phyloP scores from a whole-genome alignment of 108 stramenopile genomes.

The Mayamaea pseudoterrestris region DNA sequence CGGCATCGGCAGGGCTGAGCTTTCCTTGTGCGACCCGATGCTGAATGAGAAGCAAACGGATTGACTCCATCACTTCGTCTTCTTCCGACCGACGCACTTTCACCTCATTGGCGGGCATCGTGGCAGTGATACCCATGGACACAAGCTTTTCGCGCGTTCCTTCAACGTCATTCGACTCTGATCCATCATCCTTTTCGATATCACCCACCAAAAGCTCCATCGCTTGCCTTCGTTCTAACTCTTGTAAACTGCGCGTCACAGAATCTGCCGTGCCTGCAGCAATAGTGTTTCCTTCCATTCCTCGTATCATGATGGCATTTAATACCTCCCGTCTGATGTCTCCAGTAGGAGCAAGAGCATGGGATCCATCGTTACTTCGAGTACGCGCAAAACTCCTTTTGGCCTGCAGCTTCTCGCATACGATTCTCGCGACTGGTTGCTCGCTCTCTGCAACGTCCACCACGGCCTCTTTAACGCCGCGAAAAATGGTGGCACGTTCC shows the following conservation, averaged over 20 bases:
- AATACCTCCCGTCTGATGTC: constrained; percentile 76
- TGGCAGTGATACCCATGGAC: constrained; percentile 14
- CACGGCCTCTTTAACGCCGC: no score
- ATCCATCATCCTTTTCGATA: constrained; percentile 1
- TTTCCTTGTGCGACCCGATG: constrained; percentile 62
- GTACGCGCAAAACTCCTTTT: background rate
- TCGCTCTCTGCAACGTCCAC: no score
- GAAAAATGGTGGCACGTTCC: no score
- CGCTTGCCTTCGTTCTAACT: constrained; percentile 65
- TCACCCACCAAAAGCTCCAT: constrained; percentile 38
- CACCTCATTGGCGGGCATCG: background rate
- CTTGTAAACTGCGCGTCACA: constrained; percentile 56
- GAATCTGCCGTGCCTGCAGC: constrained; percentile 60
- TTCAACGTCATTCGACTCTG: constrained; percentile 10
- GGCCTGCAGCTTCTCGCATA: background rate
- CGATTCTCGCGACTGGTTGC: no score
- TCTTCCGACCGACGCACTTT: no score
- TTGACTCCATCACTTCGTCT: constrained; percentile 74
- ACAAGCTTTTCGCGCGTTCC: constrained; percentile 14
- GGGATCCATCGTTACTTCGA: no score
- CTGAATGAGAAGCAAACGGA: constrained; percentile 72
- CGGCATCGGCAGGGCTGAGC: constrained; percentile 44
- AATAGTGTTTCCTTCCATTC: constrained; percentile 58
- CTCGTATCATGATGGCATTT: constrained; percentile 76
- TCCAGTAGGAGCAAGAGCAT: constrained; percentile 16